Base-by-base conservation (phyloP, 2,329 filamentous ascomycete genomes). In the Endoconidiophora polonica region DNA sequence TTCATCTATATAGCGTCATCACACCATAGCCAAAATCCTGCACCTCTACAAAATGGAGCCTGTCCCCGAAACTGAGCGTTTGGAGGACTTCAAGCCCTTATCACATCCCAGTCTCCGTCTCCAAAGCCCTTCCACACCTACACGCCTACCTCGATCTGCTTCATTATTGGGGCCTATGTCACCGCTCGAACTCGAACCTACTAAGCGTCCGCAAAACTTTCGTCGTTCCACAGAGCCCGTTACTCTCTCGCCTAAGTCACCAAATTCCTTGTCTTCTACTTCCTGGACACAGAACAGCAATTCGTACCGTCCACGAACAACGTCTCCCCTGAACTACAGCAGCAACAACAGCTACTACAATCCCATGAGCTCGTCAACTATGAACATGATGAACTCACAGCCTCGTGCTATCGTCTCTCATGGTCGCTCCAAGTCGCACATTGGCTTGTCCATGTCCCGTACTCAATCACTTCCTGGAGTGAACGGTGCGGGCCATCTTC, bases 21-120 rank as follows among this genome's bases (percentile, higher is more conserved):
- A 24, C 23, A 16, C 36, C 26, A 33, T 20, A 41, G 22, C 16
- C 7, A 29, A 22, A 4, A 14, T 44, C 16, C 12, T n/a, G 26
- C 39, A 36, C 24, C 48, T 6, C 39, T 44, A 38, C 50, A 63
- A 58, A 57, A 81, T 81, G 77, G 77, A 81, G 63, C 75, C 77
- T 52, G 77, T 81, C 59, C 77, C 77, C 56, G 77, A 81, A 66
- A 78, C 77, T 46, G 75, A 81, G 67, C 70, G 76, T 56, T 76
- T 81, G 72, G 76, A 80, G 68, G 75, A 76, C 61, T 81, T 81
- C 60, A 72, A 69, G 54, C 65, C 74, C 49, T 71, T 74, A 48
- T 74, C 75, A 56, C 65, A 77, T 37, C 73, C 75, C 38, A 68
- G 66, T 26, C 62, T 77, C 42, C 71, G 73, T 53, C 62, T 75